phyloP scores from a whole-genome alignment of 2,329 filamentous ascomycete genomes.

The Alternaria conjuncta region DNA sequence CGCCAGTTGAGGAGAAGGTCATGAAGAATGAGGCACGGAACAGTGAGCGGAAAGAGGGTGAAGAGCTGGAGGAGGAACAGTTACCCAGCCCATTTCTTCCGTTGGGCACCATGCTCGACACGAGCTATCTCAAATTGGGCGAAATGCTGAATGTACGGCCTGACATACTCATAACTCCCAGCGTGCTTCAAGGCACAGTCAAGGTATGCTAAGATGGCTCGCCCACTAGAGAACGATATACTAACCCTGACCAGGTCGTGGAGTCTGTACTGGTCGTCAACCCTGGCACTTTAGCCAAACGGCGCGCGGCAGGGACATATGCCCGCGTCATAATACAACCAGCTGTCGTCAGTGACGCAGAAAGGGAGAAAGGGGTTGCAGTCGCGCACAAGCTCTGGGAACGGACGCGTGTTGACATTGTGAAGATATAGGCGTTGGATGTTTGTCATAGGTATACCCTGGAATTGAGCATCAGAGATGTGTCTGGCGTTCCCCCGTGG shows the following conservation, averaged over 20 bases:
- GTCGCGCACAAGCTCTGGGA: slow-evolving; percentile 80
- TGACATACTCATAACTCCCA: slow-evolving; percentile 84
- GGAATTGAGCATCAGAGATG: background rate
- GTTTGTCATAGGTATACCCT: background rate
- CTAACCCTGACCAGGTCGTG: slow-evolving; percentile 68
- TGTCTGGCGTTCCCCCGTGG: background rate
- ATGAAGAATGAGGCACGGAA: slow-evolving; percentile 57
- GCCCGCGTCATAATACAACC: slow-evolving; percentile 79
- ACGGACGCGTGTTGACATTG: slow-evolving; percentile 84
- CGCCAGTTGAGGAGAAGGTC: slow-evolving; percentile 54
- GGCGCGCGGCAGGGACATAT: slow-evolving; percentile 83
- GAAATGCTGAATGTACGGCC: slow-evolving; percentile 89
- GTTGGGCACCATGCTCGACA: slow-evolving; percentile 78
- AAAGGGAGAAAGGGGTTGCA: slow-evolving; percentile 60
- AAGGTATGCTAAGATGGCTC: slow-evolving; percentile 64
- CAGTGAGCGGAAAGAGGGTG: slow-evolving; percentile 35
- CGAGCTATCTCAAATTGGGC: slow-evolving; percentile 83
- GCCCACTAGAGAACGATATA: background rate
- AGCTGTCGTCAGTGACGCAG: slow-evolving; percentile 64
- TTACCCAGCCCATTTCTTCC: slow-evolving; percentile 42
- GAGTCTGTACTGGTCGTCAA: slow-evolving; percentile 91
- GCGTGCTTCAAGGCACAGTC: slow-evolving; percentile 82
- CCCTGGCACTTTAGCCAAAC: slow-evolving; percentile 85
- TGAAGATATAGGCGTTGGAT: slow-evolving; percentile 64
- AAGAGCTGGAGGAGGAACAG: slow-evolving; percentile 59